Percentiles rank a stretch among this genome's conserved stretches.
Conservation (phyloP, 2,329 filamentous ascomycete species). For the Pseudogymnoascus sp. region DNA sequence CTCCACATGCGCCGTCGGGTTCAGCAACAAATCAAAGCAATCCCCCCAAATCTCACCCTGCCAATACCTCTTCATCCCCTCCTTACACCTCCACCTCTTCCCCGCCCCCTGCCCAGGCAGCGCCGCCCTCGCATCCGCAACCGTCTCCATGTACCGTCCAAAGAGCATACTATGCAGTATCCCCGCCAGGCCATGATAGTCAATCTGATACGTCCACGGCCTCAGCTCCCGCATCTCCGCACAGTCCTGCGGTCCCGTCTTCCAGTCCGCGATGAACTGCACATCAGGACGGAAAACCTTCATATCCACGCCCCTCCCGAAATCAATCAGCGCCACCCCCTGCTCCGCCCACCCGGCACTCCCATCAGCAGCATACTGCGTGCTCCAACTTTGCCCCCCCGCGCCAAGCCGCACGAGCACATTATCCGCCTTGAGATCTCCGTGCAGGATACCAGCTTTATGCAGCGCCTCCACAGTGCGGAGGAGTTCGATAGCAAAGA, state of each 20-base stretch:
- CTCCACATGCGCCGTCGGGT: slow-evolving; percentile 61
- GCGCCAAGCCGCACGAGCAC: slow-evolving; percentile 70
- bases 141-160: slow-evolving; percentile 87
- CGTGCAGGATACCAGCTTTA: slow-evolving; percentile 70
- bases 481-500: slow-evolving; percentile 85
- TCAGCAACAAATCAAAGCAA: slow-evolving; percentile 78
- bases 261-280: slow-evolving; percentile 93
- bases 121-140: slow-evolving; percentile 37
- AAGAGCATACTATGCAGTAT: slow-evolving; percentile 85
- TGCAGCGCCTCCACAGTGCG: slow-evolving; percentile 86
- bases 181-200: slow-evolving; percentile 88
- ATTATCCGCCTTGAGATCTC: slow-evolving; percentile 93
- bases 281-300: slow-evolving; percentile 67
- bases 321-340: slow-evolving; percentile 84
- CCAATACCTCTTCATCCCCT: slow-evolving; percentile 91
- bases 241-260: slow-evolving; percentile 78
- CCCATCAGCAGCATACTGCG: slow-evolving; percentile 66
- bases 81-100: slow-evolving; percentile 70
- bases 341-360: slow-evolving; percentile 67
- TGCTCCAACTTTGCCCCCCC: slow-evolving; percentile 45
- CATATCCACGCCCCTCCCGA: slow-evolving; percentile 93
- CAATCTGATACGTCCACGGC: slow-evolving; percentile 96
- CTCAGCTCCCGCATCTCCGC: slow-evolving; percentile 90
- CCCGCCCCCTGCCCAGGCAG: slow-evolving; percentile 31
- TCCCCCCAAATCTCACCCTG: slow-evolving; percentile 84